These are phyloP conservation scores for Wickerhamiella occidentalis DNA, from an alignment of 805 yeast species.

Conservation along the genomic window DNA sequence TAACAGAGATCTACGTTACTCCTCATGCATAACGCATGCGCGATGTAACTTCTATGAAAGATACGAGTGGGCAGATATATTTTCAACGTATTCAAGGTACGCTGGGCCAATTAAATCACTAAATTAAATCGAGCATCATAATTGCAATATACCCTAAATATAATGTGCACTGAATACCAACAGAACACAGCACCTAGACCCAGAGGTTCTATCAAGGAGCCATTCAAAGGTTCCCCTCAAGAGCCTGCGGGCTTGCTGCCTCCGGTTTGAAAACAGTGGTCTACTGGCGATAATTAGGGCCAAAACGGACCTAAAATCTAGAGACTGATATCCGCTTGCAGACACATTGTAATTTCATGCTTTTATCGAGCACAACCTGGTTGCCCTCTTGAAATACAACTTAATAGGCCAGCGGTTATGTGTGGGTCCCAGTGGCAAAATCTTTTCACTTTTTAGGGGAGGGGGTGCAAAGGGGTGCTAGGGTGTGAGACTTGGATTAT, in stretches of 20 bases:
- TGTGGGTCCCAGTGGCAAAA: conserved; percentile 1
- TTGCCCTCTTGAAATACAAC: conserved; percentile 4
- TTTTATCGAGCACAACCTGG: background rate
- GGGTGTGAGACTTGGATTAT: no score
- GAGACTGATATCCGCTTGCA: conserved; percentile 19
- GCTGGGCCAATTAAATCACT: no score
- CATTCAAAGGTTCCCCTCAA: background rate
- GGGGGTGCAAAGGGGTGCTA: background rate
- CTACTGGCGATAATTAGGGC: background rate
- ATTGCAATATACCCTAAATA: background rate
- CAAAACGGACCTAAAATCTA: background rate
- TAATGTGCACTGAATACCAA: background rate
- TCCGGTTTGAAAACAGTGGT: background rate
- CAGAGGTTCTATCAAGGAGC: no score
- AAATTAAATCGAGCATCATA: background rate
- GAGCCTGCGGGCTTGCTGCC: background rate
- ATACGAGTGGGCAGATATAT: no score
- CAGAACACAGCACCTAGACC: background rate
- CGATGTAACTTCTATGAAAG: background rate
- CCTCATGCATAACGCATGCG: background rate
- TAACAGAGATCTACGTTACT: background rate
- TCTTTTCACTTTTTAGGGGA: background rate
- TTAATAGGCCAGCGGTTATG: conserved; percentile 11
- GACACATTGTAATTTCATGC: conserved; percentile 20
- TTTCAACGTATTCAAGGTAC: background rate